A percentile compares a stretch with the other conserved stretches of the same genome.
phyloP scores from a whole-genome alignment of 2,329 filamentous ascomycete genomes.

The Colletotrichum nymphaeae region DNA sequence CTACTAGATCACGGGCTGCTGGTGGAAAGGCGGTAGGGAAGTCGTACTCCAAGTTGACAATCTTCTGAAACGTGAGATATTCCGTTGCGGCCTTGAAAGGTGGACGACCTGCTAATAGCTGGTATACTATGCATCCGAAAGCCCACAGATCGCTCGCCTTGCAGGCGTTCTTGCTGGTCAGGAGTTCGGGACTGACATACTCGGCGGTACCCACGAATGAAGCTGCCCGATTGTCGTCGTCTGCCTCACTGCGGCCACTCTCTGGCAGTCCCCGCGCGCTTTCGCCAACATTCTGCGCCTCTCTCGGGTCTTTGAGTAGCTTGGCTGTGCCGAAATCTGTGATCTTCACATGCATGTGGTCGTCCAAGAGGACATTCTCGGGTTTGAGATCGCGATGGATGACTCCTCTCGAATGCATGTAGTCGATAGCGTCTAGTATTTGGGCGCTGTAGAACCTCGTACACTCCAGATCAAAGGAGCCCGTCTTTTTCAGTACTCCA shows the following conservation, averaged over 20 bases:
- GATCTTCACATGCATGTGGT: constrained; percentile 98
- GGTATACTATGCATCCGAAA: constrained; percentile 97
- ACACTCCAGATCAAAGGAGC: constrained; percentile 95
- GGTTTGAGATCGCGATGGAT: constrained; percentile 98
- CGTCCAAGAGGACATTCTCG: constrained; percentile 94
- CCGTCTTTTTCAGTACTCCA: constrained; percentile 92
- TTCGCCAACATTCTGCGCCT: constrained; percentile 55
- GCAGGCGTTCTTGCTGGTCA: constrained; percentile 96
- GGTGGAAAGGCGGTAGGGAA: constrained; percentile 91
- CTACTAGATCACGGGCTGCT: constrained; percentile 88
- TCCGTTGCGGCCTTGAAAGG: constrained; percentile 97
- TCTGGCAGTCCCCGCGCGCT: constrained; percentile 51
- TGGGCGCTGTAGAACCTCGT: constrained; percentile 94
- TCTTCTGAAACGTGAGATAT: constrained; percentile 98
- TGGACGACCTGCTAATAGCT: constrained; percentile 92
- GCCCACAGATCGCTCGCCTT: constrained; percentile 99
- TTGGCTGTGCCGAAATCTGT: constrained; percentile 99
- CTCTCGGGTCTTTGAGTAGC: constrained; percentile 74
- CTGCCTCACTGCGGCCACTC: constrained; percentile 48
- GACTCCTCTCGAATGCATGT: constrained; percentile 96
- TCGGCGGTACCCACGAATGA: constrained; percentile 98
- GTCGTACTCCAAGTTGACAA: constrained; percentile 92
- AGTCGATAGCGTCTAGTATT: constrained; percentile 95
- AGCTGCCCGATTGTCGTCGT: constrained; percentile 80
- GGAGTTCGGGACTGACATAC: constrained; percentile 96